Evolutionary conservation across 2,329 filamentous ascomycete genomes (phyloP).

Genomic region (Calonectria pteridis): DNA sequence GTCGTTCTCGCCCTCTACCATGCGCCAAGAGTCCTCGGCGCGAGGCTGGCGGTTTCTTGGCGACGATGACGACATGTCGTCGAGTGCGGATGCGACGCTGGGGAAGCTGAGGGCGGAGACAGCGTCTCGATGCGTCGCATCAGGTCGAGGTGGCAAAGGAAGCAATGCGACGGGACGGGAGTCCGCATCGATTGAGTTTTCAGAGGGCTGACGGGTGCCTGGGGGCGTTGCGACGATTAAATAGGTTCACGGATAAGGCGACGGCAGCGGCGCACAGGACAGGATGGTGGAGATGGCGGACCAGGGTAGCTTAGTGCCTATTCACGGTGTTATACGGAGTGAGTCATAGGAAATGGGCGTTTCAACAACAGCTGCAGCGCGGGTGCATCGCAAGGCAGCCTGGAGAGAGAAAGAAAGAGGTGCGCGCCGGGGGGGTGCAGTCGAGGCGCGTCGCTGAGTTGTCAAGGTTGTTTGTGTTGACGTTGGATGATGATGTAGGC

Average conservation of each 20-base stretch:
- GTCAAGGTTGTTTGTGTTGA: background rate
- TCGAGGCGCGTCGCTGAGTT: constrained; percentile 12
- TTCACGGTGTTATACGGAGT: constrained; percentile 20
- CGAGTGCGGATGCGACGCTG: background rate
- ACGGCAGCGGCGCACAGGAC: background rate
- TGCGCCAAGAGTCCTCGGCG: constrained; percentile 70
- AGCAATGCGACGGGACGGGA: constrained; percentile 8
- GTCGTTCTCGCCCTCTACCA: constrained; percentile 72
- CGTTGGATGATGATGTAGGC: constrained; percentile 22
- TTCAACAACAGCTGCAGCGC: background rate
- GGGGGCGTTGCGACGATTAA: constrained; percentile 6
- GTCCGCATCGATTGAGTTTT: constrained; percentile 25
- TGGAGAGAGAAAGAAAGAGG: background rate
- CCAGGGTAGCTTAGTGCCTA: constrained; percentile 15
- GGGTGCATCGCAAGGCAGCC: constrained; percentile 10
- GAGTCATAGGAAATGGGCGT: constrained; percentile 20
- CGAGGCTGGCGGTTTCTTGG: constrained; percentile 40
- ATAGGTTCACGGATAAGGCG: constrained; percentile 19
- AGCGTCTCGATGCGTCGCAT: constrained; percentile 5
- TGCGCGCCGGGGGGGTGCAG: background rate
- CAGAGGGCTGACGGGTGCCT: constrained; percentile 5
- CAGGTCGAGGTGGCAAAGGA: constrained; percentile 4
- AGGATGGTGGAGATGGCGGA: constrained; percentile 11
- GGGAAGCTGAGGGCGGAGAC: background rate
- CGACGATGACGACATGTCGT: constrained; percentile 37